A percentile compares a stretch with the other conserved stretches of the same genome.
These are phyloP conservation scores for Marasmius tenuissimus DNA, from an alignment of 1,284 basidiomycete genomes.

Conservation along the genomic window DNA sequence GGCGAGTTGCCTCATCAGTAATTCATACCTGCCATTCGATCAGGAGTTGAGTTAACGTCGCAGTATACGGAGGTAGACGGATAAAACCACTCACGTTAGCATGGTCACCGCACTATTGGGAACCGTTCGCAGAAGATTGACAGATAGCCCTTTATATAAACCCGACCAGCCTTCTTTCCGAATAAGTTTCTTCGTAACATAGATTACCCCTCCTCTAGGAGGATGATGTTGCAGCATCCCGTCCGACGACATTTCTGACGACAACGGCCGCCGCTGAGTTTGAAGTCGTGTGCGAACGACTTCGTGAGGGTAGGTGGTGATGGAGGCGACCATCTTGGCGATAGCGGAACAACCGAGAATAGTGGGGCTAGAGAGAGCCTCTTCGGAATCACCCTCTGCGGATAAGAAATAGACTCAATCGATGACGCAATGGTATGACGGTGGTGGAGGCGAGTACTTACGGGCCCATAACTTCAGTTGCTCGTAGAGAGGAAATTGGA, in stretches of 20 bases:
- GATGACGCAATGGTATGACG: constrained; percentile 2
- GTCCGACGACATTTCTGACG: constrained; percentile 54
- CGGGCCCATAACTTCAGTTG: constrained; percentile 82
- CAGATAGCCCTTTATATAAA: constrained; percentile 86
- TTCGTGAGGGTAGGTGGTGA: constrained; percentile 95
- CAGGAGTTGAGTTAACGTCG: constrained; percentile 3
- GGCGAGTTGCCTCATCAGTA: constrained; percentile 65
- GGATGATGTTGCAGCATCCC: constrained; percentile 54
- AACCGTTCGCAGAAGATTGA: constrained; percentile 90
- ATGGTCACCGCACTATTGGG: constrained; percentile 94
- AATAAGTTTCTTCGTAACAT: constrained; percentile 74
- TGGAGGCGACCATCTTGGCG: constrained; percentile 92
- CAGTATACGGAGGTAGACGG: constrained; percentile 4
- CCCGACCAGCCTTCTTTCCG: constrained; percentile 82
- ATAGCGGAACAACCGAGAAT: constrained; percentile 87
- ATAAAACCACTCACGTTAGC: constrained; percentile 72
- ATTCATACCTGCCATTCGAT: constrained; percentile 50
- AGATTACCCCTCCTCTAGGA: constrained; percentile 61
- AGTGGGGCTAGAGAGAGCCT: constrained; percentile 62
- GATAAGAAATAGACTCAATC: constrained; percentile 6
- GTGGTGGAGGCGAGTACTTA: constrained; percentile 42
- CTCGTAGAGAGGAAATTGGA: constrained; percentile 97
- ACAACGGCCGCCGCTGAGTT: constrained; percentile 69
- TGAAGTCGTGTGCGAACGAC: constrained; percentile 92
- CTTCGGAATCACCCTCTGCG: constrained; percentile 52